Evolutionary conservation across 2,329 filamentous ascomycete species (phyloP), one percentile per base, ranked within the genome.

Genomic region (Monosporascus ibericus): DNA sequence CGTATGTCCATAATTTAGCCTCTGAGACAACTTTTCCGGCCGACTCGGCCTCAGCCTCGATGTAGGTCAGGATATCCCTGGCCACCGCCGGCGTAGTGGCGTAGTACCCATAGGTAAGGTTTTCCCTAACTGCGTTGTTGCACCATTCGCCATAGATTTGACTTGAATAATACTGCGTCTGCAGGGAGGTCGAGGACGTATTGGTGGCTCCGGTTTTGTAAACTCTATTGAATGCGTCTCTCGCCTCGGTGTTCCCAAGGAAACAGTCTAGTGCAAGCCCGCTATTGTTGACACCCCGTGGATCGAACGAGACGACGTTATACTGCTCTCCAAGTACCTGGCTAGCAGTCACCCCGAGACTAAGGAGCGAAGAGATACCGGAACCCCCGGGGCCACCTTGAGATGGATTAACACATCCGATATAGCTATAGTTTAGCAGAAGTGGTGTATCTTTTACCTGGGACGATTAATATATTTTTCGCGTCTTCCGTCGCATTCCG

Each of bases 241-340:
- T 60, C 57, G 65, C 65, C 50, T 65, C 61, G 39, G 49, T 20
- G 47, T 65, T 64, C 2, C 60, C 61, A 0, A 58, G 59, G 54
- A 69, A 69, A 53, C 65, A 69, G 55, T 67, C 61, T 38, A 68
- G 51, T 22, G 18, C 44, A 37, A 51, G 53, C 3, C 60, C 63
- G 55, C 65, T 70, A 57, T 69, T 68, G 52, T 66, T 67, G 34
- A 73, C 68, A 8, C 70, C 70, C 36, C 72, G 69, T 55, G 72
- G 71, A 54, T 74, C 72, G 58, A 70, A 74, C 40, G 68, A 70
- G 54, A 74, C 65, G 47, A 71, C 58, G 61, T 73, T 72, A 60
- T 72, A 73, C 55, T 73, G 67, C 52, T 71, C 70, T 56, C 69
- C 69, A 44, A 72, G 63, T 5, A 66, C 55, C 44, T 60, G 52